Evolutionary conservation across 106 monocot genomes (phyloP).

Genomic region (Dendrobium nobile): DNA sequence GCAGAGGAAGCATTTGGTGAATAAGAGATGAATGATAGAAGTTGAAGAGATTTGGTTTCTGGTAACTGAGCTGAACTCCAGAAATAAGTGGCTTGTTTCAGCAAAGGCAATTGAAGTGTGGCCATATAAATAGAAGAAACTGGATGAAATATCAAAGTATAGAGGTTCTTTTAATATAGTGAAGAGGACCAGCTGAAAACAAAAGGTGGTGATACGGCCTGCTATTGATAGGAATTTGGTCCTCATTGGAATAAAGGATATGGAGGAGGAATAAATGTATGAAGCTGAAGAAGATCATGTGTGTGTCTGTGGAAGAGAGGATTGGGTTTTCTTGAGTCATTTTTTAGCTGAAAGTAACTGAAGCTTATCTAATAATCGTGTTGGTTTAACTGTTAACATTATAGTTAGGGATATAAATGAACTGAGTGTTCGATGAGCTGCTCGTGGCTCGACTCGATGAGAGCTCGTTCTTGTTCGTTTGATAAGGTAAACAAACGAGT

Average conservation of each 20-base stretch:
- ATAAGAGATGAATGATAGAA: no score
- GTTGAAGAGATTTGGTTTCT: no score
- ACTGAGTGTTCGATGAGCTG: no score
- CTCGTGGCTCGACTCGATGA: no score
- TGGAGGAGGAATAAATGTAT: neutral
- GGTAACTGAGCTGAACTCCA: neutral
- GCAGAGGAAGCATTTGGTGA: no score
- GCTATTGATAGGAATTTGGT: conserved; percentile 18
- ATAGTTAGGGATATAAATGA: no score
- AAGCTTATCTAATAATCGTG: neutral
- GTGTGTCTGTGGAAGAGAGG: no score
- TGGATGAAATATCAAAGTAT: conserved; percentile 1
- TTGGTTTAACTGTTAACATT: neutral
- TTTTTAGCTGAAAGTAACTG: neutral
- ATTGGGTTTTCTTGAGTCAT: no score
- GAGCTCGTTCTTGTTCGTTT: no score
- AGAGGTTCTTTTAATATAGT: conserved; percentile 17
- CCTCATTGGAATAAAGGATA: neutral
- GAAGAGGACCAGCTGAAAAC: conserved; percentile 23
- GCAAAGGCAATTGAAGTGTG: neutral
- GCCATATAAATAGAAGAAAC: conserved; percentile 26
- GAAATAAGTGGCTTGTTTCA: neutral
- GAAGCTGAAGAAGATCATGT: neutral
- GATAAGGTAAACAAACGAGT: no score
- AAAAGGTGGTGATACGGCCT: conserved; percentile 11